phyloP scores from a whole-genome alignment of 129 eudicot genomes.

The Flaveria bidentis region DNA sequence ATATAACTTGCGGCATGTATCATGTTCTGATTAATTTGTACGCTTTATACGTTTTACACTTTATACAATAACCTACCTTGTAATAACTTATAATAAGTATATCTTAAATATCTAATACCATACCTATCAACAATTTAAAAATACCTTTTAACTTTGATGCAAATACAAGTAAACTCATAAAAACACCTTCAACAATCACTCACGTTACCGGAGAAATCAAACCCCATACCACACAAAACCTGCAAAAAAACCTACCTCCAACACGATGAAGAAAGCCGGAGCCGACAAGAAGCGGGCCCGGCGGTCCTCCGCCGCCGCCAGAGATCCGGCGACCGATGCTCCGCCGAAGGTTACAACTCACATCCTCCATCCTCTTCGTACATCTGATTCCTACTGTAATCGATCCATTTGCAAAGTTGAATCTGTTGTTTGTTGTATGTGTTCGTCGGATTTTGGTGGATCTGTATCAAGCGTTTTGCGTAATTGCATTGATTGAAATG shows the following conservation, averaged over 20 bases:
- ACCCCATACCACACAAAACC: too few relatives aligned
- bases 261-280: conserved; percentile 67
- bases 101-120: too few relatives aligned
- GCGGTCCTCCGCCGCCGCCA: conserved; percentile 59
- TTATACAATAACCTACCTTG: too few relatives aligned
- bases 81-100: too few relatives aligned
- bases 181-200: too few relatives aligned
- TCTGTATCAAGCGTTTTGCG: conserved; percentile 10
- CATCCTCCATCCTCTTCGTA: not conserved
- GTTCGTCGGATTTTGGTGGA: conserved; percentile 22
- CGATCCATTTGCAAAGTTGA: not conserved
- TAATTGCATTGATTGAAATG: not conserved
- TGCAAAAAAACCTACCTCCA: not conserved
- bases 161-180: too few relatives aligned
- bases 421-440: not conserved
- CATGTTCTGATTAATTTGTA: too few relatives aligned
- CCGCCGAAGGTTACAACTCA: conserved; percentile 58
- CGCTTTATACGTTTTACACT: too few relatives aligned
- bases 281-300: conserved; percentile 87
- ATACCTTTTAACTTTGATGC: too few relatives aligned
- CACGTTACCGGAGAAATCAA: too few relatives aligned
- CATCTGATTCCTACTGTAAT: not conserved
- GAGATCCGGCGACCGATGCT: conserved; percentile 51
- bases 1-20: too few relatives aligned
- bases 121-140: too few relatives aligned